A percentile compares a stretch with the other conserved stretches of the same genome.
phyloP scores from a whole-genome alignment of 441 rosid genomes.

The Brassica hybrid region DNA sequence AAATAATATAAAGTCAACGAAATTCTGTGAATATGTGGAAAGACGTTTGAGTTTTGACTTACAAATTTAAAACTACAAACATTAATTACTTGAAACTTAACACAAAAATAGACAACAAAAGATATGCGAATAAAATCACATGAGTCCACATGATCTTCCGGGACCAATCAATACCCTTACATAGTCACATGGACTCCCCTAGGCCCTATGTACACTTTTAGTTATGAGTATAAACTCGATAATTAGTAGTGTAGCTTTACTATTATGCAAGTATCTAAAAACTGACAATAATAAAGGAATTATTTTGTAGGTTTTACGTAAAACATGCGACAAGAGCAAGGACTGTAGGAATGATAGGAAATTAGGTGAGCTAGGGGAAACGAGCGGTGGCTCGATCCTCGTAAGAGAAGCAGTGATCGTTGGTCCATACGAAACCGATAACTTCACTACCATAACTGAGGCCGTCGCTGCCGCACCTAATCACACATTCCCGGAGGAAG shows the following conservation, averaged over 20 bases:
- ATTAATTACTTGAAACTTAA: background rate
- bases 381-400: constrained; percentile 43
- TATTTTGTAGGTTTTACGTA: constrained; percentile 43
- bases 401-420: constrained; percentile 48
- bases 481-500: constrained; percentile 50
- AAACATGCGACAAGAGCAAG: constrained; percentile 30
- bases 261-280: background rate
- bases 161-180: constrained; percentile 16
- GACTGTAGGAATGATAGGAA: constrained; percentile 35
- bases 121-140: constrained; percentile 30
- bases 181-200: constrained; percentile 24
- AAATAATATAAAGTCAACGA: constrained; percentile 13
- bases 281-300: background rate
- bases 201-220: background rate
- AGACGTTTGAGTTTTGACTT: constrained; percentile 16
- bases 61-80: background rate
- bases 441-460: constrained; percentile 52
- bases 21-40: constrained; percentile 13
- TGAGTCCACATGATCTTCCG: constrained; percentile 34
- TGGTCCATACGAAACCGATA: constrained; percentile 44
- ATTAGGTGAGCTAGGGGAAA: constrained; percentile 35
- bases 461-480: constrained; percentile 61
- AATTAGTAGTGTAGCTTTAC: background rate
- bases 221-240: constrained; percentile 2
- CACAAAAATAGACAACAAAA: background rate